Percentiles rank a stretch among this genome's conserved stretches.
phyloP scores from a whole-genome alignment of 257 asterid species.

The Osmanthus fragrans region DNA sequence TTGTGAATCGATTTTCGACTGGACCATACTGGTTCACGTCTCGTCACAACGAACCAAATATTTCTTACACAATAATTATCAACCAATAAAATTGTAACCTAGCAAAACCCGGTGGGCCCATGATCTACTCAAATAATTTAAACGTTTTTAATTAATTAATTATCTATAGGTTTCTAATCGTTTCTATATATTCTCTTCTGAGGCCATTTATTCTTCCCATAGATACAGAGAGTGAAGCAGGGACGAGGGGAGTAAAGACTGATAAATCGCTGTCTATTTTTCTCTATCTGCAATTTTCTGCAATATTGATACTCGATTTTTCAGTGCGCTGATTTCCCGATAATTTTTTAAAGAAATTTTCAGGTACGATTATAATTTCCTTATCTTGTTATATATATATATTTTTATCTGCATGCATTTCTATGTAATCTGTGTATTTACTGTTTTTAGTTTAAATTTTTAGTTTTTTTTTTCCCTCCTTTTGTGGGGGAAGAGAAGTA shows the following conservation, averaged over 20 bases:
- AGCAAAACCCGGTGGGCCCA: no score
- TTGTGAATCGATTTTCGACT: no score
- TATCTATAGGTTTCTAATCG: background rate
- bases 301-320: background rate
- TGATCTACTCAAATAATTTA: no score
- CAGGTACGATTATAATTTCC: slow-evolving; percentile 25
- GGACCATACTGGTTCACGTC: no score
- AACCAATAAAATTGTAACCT: no score
- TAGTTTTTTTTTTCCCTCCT: background rate
- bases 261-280: slow-evolving; percentile 13
- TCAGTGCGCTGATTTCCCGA: background rate
- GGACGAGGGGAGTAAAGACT: background rate
- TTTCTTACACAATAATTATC: no score
- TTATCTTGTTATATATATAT: background rate
- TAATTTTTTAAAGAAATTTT: slow-evolving; percentile 6
- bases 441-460: background rate
- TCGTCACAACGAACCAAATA: no score
- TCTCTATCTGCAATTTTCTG: slow-evolving; percentile 14
- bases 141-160: background rate
- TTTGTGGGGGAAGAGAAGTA: background rate
- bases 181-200: background rate
- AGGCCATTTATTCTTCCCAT: slow-evolving; percentile 23
- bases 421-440: background rate
- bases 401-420: slow-evolving; percentile 10
- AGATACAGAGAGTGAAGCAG: slow-evolving; percentile 22